phyloP scores from a whole-genome alignment of 2,329 filamentous ascomycete genomes.

The Microascus cirrosus region DNA sequence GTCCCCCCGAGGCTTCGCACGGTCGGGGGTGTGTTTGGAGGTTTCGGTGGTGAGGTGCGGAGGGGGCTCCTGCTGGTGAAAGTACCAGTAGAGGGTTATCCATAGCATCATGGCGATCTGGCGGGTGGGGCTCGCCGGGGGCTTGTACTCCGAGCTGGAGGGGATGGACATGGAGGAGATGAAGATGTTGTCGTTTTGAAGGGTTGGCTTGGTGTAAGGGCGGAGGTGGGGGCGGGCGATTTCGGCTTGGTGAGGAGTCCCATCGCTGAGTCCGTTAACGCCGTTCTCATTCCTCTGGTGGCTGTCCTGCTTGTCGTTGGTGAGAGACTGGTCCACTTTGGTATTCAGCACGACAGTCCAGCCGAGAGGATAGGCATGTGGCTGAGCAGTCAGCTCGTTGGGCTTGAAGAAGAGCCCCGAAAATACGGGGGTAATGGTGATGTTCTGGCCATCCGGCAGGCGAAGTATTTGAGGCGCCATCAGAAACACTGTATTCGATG shows the following conservation, averaged over 20 bases:
- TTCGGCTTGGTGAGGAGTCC: slow-evolving; percentile 7
- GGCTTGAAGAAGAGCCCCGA: slow-evolving; percentile 86
- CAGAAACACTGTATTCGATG: too few relatives aligned
- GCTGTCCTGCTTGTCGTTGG: not conserved
- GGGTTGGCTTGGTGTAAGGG: slow-evolving; percentile 58
- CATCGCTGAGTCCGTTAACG: slow-evolving; percentile 5
- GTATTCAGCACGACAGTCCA: slow-evolving; percentile 86
- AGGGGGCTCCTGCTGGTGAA: slow-evolving; percentile 70
- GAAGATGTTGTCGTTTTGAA: slow-evolving; percentile 72
- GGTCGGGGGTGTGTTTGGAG: slow-evolving; percentile 53
- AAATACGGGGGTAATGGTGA: slow-evolving; percentile 76
- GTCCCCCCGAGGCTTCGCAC: slow-evolving; percentile 67
- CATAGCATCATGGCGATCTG: slow-evolving; percentile 96
- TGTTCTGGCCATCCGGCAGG: slow-evolving; percentile 78
- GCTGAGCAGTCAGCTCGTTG: slow-evolving; percentile 59
- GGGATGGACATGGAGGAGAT: slow-evolving; percentile 88
- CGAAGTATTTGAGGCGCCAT: slow-evolving; percentile 42
- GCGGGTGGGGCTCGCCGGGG: slow-evolving; percentile 67
- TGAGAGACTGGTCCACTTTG: slow-evolving; percentile 26
- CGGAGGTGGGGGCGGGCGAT: slow-evolving; percentile 16
- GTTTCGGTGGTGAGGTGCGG: slow-evolving; percentile 50
- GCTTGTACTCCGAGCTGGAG: slow-evolving; percentile 67
- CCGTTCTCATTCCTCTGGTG: slow-evolving; percentile 1
- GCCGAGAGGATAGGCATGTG: slow-evolving; percentile 66
- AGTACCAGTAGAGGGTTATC: slow-evolving; percentile 94